Evolutionary conservation across 768 basidiomycete genomes (phyloP).

Genomic region (Chlorophyllum brunneum): DNA sequence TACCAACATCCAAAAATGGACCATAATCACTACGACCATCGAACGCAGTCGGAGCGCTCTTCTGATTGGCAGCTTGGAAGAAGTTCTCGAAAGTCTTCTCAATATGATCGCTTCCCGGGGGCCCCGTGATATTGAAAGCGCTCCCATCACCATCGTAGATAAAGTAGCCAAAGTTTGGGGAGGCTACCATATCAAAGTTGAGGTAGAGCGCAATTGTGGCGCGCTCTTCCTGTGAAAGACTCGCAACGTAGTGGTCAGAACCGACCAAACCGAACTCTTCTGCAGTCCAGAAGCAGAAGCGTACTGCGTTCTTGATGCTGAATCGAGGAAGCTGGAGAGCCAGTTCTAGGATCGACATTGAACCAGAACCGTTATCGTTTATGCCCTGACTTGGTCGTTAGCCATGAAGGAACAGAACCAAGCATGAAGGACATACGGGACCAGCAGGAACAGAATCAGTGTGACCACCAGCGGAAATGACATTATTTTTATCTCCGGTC

Average conservation of each 20-base stretch:
- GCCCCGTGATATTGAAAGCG: slow-evolving; percentile 24
- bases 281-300: slow-evolving; percentile 30
- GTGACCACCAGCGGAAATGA: slow-evolving; percentile 26
- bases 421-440: slow-evolving; percentile 20
- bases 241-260: slow-evolving; percentile 26
- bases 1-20: slow-evolving; percentile 27
- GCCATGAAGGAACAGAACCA: neutral
- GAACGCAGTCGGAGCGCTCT: slow-evolving; percentile 23
- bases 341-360: slow-evolving; percentile 25
- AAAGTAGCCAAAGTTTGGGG: slow-evolving; percentile 25
- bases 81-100: slow-evolving; percentile 26
- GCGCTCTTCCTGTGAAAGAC: slow-evolving; percentile 21
- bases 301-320: slow-evolving; percentile 26
- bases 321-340: slow-evolving; percentile 25
- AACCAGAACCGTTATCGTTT: slow-evolving; percentile 28
- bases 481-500: slow-evolving; percentile 23
- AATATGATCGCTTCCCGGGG: slow-evolving; percentile 26
- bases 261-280: slow-evolving; percentile 30
- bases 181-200: slow-evolving; percentile 34
- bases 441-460: slow-evolving; percentile 29
- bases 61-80: slow-evolving; percentile 18
- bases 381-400: slow-evolving; percentile 21
- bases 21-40: slow-evolving; percentile 27
- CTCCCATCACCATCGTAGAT: slow-evolving; percentile 29
- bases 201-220: slow-evolving; percentile 29